These are phyloP conservation scores for Coleophoma crateriformis DNA, from an alignment of 2,329 filamentous ascomycete genomes.

Conservation along the genomic window DNA sequence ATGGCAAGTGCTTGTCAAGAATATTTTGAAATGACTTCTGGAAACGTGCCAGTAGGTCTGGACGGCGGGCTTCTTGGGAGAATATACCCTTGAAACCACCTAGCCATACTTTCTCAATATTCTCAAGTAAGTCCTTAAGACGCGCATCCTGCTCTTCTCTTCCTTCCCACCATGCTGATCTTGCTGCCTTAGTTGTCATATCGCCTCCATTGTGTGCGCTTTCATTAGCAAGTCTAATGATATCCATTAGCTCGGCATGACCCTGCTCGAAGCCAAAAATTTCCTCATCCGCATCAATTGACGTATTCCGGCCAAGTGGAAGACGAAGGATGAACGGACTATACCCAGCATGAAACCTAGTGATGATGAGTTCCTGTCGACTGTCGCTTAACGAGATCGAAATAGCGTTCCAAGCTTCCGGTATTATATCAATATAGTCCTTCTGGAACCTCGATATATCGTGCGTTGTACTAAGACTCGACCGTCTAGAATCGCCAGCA, in stretches of 20 bases:
- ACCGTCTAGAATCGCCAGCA: slow-evolving; percentile 32
- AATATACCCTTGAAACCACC: slow-evolving; percentile 95
- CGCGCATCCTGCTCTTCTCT: slow-evolving; percentile 74
- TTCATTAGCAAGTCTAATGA: slow-evolving; percentile 75
- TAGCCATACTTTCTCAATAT: slow-evolving; percentile 90
- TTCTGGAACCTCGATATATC: slow-evolving; percentile 64
- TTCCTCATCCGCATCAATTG: slow-evolving; percentile 73
- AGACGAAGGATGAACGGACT: slow-evolving; percentile 82
- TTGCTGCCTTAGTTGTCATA: slow-evolving; percentile 68
- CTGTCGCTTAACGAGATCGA: slow-evolving; percentile 81
- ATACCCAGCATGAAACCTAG: slow-evolving; percentile 71
- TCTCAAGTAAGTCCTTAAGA: slow-evolving; percentile 71
- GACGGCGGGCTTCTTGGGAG: slow-evolving; percentile 61
- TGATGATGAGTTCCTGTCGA: slow-evolving; percentile 79
- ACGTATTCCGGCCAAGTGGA: slow-evolving; percentile 76
- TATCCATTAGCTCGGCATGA: slow-evolving; percentile 72
- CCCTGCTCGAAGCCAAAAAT: slow-evolving; percentile 81
- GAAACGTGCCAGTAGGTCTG: slow-evolving; percentile 67
- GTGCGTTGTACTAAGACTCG: slow-evolving; percentile 39
- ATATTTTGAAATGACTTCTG: slow-evolving; percentile 72
- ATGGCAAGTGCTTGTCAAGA: slow-evolving; percentile 80
- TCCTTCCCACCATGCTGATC: slow-evolving; percentile 84
- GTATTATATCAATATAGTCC: slow-evolving; percentile 82
- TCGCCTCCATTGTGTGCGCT: slow-evolving; percentile 73
- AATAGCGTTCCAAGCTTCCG: slow-evolving; percentile 75